Evolutionary conservation across 345 rosid species (phyloP), one percentile per base, ranked within the genome.

Genomic region (Crucihimalaya himalaica): DNA sequence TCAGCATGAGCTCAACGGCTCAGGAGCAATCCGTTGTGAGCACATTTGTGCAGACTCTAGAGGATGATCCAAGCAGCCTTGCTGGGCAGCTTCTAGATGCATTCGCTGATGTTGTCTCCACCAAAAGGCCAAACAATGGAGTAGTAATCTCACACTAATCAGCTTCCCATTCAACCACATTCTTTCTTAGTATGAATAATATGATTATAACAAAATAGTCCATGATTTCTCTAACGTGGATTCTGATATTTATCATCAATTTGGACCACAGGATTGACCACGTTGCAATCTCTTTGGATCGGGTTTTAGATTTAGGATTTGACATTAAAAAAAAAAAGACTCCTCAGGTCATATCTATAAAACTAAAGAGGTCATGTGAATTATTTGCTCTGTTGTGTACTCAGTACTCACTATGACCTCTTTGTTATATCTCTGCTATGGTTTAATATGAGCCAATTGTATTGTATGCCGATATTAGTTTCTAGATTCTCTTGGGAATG

Each of bases 81-180:
- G 98, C 94, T 4, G 98, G 91, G 23, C 99, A 96, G 82, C 82
- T 96, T 81, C 83, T 89, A 43, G 91, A 96, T 69, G 79, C 97
- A 0, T 92, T 96, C 57, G 85, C 93, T 5, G 94, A 89, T 47
- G 83, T 88, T 25, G 32, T 92, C 82, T 90, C 94, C 18, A 82
- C 65, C 87, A 88, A 90, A 85, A 89, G 87, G 83, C 82, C 79
- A 5, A 82, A 87, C 58, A 90, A 83, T 37, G 88, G 87, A 66
- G 79, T 84, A 67, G 54, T 53, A 5, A 5, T 42, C 68, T 67
- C 42, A 32, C 16, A 62, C 59, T 76, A 54, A 76, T 65, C 71
- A 66, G 48, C 37, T 43, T 65, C 29, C 4, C 8, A 64, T 57
- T 73, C 20, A 54, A 59, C 61, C 62, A 46, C 29, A 75, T 77